Base-by-base conservation (phyloP, 2,329 filamentous ascomycete genomes). In the Metarhizium humberi region DNA sequence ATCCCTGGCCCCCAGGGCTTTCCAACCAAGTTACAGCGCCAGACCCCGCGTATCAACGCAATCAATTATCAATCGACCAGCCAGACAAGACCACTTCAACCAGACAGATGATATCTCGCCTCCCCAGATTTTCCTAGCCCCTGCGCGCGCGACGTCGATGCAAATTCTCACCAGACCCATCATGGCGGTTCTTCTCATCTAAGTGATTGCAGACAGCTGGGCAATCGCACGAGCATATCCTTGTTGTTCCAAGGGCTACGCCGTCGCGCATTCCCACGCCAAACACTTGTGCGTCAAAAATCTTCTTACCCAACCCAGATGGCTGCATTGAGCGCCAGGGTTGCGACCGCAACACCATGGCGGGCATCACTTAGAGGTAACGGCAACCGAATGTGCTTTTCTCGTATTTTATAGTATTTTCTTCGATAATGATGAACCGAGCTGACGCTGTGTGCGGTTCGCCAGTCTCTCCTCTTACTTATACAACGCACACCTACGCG, bases 271-370 rank as follows among this genome's bases (percentile, higher is more conserved):
- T 29, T 32, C 40, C 16, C 34, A 25, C 49, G 32, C 34, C 46
- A 51, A 36, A 5, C 34, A 14, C 34, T 25, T 20, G 16, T 48
- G 45, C 18, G 14, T 30, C 20, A 8, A 29, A 18, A 42, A 18
- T 32, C 36, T 50, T 50, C 20, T 45, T 18, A 46, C 48, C 34
- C 32, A 54, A 34, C 49, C 51, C 52, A 55, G 40, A 63, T 62
- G 61, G 58, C 61, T 50, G 55, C 58, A 40, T 55, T 55, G 43
- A 55, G 51, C 46, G 55, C 57, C 61, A 61, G 58, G 52, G 54
- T 60, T 42, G 53, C 60, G 11, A 57, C 57, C 53, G 51, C 57
- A 52, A 56, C 55, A 43, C 52, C 57, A 47, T 60, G 60, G 61
- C 59, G 57, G 45, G 55, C 54, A 50, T 57, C 60, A 3, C 34